Conservation (phyloP, 805 yeast genomes). For the Torulaspora microellipsoides region DNA sequence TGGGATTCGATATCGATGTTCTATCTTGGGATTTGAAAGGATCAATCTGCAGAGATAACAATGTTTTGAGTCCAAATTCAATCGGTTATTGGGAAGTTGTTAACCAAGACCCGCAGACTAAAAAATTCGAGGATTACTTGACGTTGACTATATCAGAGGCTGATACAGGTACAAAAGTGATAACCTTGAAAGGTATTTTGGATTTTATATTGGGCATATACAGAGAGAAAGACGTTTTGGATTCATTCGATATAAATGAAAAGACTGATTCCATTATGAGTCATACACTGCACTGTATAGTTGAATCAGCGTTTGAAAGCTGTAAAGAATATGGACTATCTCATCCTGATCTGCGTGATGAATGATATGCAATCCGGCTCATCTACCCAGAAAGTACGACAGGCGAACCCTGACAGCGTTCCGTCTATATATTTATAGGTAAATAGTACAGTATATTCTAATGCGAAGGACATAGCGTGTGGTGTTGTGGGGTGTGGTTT, state of each 20-base stretch:
- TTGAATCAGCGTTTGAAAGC: conserved; percentile 1
- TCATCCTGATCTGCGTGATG: conserved; percentile 3
- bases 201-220: conserved; percentile 36
- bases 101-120: conserved; percentile 14
- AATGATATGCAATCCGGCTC: not conserved
- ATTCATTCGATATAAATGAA: conserved; percentile 6
- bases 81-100: conserved; percentile 19
- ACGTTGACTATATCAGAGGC: conserved; percentile 40
- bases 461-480: no score
- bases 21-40: conserved; percentile 17
- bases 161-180: conserved; percentile 35
- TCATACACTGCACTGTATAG: conserved; percentile 11
- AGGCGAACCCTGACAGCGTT: no score
- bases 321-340: conserved; percentile 16
- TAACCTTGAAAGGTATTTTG: conserved; percentile 38
- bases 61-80: conserved; percentile 18
- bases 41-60: conserved; percentile 10
- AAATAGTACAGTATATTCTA: no score
- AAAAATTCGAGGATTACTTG: conserved; percentile 35
- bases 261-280: conserved; percentile 12
- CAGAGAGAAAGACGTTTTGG: conserved; percentile 13
- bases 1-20: conserved; percentile 17
- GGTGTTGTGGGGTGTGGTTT: no score
- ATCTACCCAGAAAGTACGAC: no score
- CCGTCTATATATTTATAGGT: no score